Evolutionary conservation across 2,329 filamentous ascomycete genomes (phyloP).

Genomic region (Venturia pyrina): DNA sequence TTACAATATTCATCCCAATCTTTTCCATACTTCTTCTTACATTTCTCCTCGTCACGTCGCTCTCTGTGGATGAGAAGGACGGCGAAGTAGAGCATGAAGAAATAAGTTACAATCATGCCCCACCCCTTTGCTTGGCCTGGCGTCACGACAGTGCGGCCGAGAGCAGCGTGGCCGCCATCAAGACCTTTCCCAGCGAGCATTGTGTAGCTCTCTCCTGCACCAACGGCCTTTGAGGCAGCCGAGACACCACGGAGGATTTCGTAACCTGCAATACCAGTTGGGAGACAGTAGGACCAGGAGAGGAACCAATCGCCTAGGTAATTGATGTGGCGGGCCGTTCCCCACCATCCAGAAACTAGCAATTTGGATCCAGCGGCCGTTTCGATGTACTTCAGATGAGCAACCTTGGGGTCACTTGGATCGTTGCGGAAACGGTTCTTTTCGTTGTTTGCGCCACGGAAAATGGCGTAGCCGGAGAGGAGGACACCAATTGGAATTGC

Average conservation of each 20-base stretch:
- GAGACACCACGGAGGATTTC: constrained; percentile 6
- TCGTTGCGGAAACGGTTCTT: constrained; percentile 92
- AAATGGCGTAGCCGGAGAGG: constrained; percentile 71
- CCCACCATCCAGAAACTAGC: constrained; percentile 87
- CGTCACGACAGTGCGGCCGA: constrained; percentile 54
- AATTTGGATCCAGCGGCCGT: constrained; percentile 74
- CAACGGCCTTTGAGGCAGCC: constrained; percentile 45
- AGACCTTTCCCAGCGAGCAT: constrained; percentile 31
- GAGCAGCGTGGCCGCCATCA: constrained; percentile 39
- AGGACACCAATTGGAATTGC: constrained; percentile 55
- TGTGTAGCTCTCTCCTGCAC: constrained; percentile 14
- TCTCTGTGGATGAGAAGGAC: constrained; percentile 79
- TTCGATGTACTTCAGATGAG: constrained; percentile 75
- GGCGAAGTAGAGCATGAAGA: constrained; percentile 88
- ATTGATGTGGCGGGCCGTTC: constrained; percentile 83
- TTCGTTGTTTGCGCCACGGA: constrained; percentile 86
- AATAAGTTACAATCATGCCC: constrained; percentile 85
- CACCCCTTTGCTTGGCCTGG: constrained; percentile 67
- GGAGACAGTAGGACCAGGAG: constrained; percentile 81
- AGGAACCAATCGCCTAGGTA: constrained; percentile 94
- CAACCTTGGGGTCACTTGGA: constrained; percentile 67
- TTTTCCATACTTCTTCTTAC: constrained; percentile 77
- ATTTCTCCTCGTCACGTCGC: constrained; percentile 82
- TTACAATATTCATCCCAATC: constrained; percentile 88
- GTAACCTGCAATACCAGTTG: constrained; percentile 78